Percentiles rank a stretch among this genome's conserved stretches.
Evolutionary conservation across 805 yeast genomes (phyloP).

Genomic region (Clavispora vitiphila): DNA sequence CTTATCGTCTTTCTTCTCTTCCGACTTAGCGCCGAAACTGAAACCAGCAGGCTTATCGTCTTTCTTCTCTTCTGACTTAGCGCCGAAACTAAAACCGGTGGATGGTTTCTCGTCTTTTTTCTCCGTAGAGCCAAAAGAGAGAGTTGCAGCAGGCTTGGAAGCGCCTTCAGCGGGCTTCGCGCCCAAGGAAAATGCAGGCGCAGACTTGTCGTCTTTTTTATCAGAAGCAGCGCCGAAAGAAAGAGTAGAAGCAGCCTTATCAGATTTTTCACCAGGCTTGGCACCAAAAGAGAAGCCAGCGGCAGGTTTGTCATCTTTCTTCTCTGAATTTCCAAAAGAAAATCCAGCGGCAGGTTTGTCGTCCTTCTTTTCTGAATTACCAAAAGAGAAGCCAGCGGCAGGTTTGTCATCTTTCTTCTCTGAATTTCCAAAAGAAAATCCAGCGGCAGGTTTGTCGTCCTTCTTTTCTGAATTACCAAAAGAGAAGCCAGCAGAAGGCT

Average conservation of each 20-base stretch:
- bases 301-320: constrained; percentile 4
- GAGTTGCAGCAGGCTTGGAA: constrained; percentile 5
- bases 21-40: constrained; percentile 15
- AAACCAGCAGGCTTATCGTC: constrained; percentile 9
- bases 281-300: constrained; percentile 19
- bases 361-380: neutral
- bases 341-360: constrained; percentile 9
- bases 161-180: constrained; percentile 19
- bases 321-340: constrained; percentile 5
- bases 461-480: constrained; percentile 1
- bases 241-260: constrained; percentile 10
- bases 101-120: constrained; percentile 7
- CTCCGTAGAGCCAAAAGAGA: neutral
- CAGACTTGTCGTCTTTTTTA: too few species aligned
- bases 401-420: constrained; percentile 1
- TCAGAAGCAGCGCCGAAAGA: constrained; percentile 18
- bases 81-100: constrained; percentile 4
- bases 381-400: too few species aligned
- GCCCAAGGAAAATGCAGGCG: neutral
- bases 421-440: constrained; percentile 11
- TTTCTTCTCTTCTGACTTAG: constrained; percentile 4
- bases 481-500: neutral
- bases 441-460: constrained; percentile 3
- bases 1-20: constrained; percentile 10
- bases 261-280: constrained; percentile 11